phyloP scores from a whole-genome alignment of 179 eudicot species.

The Corrigiola litoralis region DNA sequence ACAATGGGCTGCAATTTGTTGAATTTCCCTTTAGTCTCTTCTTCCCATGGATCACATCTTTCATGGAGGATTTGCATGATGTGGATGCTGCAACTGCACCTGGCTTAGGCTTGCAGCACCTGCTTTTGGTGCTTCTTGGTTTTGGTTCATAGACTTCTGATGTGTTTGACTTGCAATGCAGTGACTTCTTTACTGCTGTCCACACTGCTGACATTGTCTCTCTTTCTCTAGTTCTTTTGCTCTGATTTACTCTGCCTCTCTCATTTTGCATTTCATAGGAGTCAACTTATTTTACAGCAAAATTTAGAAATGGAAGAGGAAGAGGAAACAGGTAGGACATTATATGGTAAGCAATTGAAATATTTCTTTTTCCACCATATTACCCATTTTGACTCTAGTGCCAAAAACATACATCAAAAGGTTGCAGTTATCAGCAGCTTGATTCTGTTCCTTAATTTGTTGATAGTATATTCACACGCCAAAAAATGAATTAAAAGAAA shows the following conservation, averaged over 20 bases:
- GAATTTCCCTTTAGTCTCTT: conserved; percentile 33
- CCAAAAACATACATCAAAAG: background rate
- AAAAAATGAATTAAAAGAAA: no score
- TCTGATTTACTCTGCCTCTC: background rate
- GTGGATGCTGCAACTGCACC: background rate
- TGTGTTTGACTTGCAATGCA: conserved; percentile 41
- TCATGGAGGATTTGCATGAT: conserved; percentile 29
- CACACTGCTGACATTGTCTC: conserved; percentile 47
- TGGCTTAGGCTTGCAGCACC: conserved; percentile 14
- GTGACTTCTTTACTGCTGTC: conserved; percentile 46
- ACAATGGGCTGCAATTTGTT: conserved; percentile 38
- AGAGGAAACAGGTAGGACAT: no score
- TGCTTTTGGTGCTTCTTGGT: conserved; percentile 6
- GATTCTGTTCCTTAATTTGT: conserved; percentile 7
- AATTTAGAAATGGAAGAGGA: background rate
- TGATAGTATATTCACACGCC: background rate
- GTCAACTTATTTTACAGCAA: background rate
- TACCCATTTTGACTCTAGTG: background rate
- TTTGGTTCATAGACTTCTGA: conserved; percentile 42
- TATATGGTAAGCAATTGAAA: conserved; percentile 15
- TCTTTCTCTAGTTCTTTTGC: background rate
- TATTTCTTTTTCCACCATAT: conserved; percentile 18
- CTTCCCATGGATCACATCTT: conserved; percentile 44
- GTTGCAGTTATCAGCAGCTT: conserved; percentile 1
- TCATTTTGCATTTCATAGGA: background rate